phyloP scores from a whole-genome alignment of 169 alveolate genomes.

The Babesia bigemina region DNA sequence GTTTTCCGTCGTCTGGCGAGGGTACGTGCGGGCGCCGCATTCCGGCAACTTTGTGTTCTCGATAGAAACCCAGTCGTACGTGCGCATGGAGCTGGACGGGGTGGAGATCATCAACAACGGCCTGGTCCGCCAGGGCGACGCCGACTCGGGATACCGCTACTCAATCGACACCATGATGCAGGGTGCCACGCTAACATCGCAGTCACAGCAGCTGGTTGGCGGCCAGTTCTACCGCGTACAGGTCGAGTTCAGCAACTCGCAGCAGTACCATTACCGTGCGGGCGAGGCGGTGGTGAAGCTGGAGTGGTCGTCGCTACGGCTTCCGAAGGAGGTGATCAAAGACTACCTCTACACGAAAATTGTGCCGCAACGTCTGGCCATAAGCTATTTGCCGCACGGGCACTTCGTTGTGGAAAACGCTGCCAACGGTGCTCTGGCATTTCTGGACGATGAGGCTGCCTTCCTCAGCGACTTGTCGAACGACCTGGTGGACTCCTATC shows the following conservation, averaged over 20 bases:
- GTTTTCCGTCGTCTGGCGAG: conserved; percentile 81
- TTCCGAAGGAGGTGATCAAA: conserved; percentile 29
- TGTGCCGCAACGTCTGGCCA: conserved; percentile 61
- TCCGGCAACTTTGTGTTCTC: conserved; percentile 56
- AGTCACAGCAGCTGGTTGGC: conserved; percentile 80
- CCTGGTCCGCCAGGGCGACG: conserved; percentile 41
- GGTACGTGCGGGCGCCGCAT: conserved; percentile 59
- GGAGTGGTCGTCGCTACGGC: conserved; percentile 34
- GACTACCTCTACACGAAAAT: conserved; percentile 48
- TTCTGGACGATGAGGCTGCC: conserved; percentile 55
- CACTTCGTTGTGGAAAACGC: conserved; percentile 63
- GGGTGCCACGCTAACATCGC: conserved; percentile 71
- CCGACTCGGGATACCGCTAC: conserved; percentile 55
- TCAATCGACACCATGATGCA: conserved; percentile 64
- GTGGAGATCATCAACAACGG: conserved; percentile 46
- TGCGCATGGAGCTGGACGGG: conserved; percentile 46
- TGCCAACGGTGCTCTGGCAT: conserved; percentile 62
- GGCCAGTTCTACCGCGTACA: conserved; percentile 82
- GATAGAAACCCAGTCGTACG: conserved; percentile 39
- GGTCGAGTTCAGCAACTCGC: conserved; percentile 83
- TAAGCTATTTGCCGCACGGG: conserved; percentile 70
- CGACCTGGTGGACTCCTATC: conserved; percentile 63
- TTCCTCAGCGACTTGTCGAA: conserved; percentile 69
- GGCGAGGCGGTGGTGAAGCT: conserved; percentile 59
- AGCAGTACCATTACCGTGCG: conserved; percentile 76